A percentile compares a stretch with the other conserved stretches of the same genome.
Conservation (phyloP, 768 basidiomycete genomes). For the Hygrophoropsis aurantiaca region DNA sequence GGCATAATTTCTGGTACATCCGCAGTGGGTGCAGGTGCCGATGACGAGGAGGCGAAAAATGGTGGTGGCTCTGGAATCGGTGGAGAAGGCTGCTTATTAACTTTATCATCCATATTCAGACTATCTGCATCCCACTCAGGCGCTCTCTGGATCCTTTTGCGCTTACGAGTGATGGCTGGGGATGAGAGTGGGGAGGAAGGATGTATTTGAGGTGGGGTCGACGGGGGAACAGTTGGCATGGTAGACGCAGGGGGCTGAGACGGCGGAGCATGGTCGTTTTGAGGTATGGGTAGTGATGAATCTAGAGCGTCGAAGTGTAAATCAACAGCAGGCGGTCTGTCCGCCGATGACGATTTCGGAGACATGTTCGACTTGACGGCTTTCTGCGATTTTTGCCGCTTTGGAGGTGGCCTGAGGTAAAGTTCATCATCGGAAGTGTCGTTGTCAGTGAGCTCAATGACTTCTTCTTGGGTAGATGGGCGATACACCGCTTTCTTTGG, state of each 20-base stretch:
- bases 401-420: constrained; percentile 24
- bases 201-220: constrained; percentile 19
- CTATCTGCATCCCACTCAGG: constrained; percentile 12
- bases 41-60: constrained; percentile 49
- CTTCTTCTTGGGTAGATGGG: constrained; percentile 19
- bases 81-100: background rate
- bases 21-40: constrained; percentile 26
- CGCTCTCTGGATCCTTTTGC: constrained; percentile 19
- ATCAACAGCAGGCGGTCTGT: constrained; percentile 30
- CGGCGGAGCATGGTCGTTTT: constrained; percentile 14
- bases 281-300: constrained; percentile 23
- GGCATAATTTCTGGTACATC: constrained; percentile 27
- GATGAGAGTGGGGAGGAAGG: constrained; percentile 24
- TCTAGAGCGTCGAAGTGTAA: constrained; percentile 33
- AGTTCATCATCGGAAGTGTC: constrained; percentile 41
- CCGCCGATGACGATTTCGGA: too few species aligned
- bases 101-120: constrained; percentile 10
- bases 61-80: constrained; percentile 35
- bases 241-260: constrained; percentile 37
- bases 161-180: constrained; percentile 22
- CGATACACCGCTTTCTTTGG: constrained; percentile 11
- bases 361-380: constrained; percentile 26
- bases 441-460: constrained; percentile 48
- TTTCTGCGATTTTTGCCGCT: constrained; percentile 30
- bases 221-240: constrained; percentile 22